Percentiles rank a stretch among this genome's conserved stretches.
These are phyloP conservation scores for Graphilbum ipis-grandicollis DNA, from an alignment of 2,329 filamentous ascomycete genomes.

Conservation along the genomic window DNA sequence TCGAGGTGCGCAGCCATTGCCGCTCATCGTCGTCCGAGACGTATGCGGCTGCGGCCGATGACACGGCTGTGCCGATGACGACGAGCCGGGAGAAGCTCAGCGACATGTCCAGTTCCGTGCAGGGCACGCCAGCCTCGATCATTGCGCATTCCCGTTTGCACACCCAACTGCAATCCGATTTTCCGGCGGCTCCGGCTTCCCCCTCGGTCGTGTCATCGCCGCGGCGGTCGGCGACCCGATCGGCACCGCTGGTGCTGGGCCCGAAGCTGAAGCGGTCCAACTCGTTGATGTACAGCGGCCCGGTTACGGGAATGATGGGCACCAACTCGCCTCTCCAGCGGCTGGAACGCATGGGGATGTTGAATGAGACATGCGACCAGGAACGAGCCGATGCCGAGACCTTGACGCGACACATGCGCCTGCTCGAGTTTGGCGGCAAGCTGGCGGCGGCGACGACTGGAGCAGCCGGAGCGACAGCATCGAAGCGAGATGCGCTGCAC, in stretches of 20 bases:
- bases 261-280: constrained; percentile 12
- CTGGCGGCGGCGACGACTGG: too few relatives aligned
- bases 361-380: constrained; percentile 14
- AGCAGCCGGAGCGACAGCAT: too few relatives aligned
- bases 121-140: neutral
- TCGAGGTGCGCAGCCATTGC: neutral
- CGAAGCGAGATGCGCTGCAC: constrained; percentile 28
- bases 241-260: constrained; percentile 9
- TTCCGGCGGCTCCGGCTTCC: too few relatives aligned
- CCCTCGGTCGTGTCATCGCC: too few relatives aligned
- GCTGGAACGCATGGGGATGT: constrained; percentile 25
- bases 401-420: constrained; percentile 7
- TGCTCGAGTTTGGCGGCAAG: constrained; percentile 10
- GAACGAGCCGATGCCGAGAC: constrained; percentile 6
- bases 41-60: neutral
- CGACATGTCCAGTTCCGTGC: too few relatives aligned
- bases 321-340: constrained; percentile 30
- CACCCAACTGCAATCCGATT: too few relatives aligned
- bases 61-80: neutral
- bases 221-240: neutral
- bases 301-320: constrained; percentile 27
- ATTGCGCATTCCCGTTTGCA: neutral
- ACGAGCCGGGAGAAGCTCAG: too few relatives aligned
- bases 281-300: constrained; percentile 19
- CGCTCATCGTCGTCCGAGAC: neutral